phyloP scores from a whole-genome alignment of 805 yeast genomes.

The Candida quercuum region DNA sequence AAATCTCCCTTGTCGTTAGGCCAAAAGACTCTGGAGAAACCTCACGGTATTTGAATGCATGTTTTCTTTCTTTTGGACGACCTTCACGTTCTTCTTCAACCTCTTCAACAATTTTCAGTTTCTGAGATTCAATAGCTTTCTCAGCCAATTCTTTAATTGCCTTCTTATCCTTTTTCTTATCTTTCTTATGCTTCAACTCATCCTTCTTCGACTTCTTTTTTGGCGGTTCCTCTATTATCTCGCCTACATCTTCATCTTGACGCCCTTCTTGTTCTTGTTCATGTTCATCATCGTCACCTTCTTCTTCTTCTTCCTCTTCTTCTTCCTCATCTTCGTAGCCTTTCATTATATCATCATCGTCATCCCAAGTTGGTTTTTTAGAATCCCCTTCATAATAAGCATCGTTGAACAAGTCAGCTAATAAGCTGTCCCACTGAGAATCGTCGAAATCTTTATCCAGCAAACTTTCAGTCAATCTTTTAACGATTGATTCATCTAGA shows the following conservation, averaged over 20 bases:
- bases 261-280: slow-evolving; percentile 35
- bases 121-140: slow-evolving; percentile 70
- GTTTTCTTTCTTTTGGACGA: slow-evolving; percentile 43
- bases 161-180: slow-evolving; percentile 57
- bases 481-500: slow-evolving; percentile 50
- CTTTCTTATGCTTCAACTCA: slow-evolving; percentile 49
- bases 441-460: slow-evolving; percentile 86
- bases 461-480: slow-evolving; percentile 68
- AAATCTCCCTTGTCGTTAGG: slow-evolving; percentile 75
- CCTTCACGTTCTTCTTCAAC: slow-evolving; percentile 58
- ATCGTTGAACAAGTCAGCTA: slow-evolving; percentile 82
- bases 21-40: slow-evolving; percentile 95
- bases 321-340: slow-evolving; percentile 26
- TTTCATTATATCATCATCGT: slow-evolving; percentile 49
- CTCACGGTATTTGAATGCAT: slow-evolving; percentile 78
- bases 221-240: slow-evolving; percentile 23
- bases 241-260: slow-evolving; percentile 30
- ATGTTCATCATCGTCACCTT: slow-evolving; percentile 16
- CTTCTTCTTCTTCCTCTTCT: slow-evolving; percentile 25
- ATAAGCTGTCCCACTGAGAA: slow-evolving; percentile 83
- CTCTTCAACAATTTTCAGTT: slow-evolving; percentile 60
- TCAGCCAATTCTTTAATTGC: slow-evolving; percentile 64
- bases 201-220: slow-evolving; percentile 46
- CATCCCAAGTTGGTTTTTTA: slow-evolving; percentile 62
- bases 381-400: slow-evolving; percentile 61